Percentiles rank a stretch among this genome's conserved stretches.
phyloP scores from a whole-genome alignment of 257 asterid species.

The Ajuga chamaepitys region DNA sequence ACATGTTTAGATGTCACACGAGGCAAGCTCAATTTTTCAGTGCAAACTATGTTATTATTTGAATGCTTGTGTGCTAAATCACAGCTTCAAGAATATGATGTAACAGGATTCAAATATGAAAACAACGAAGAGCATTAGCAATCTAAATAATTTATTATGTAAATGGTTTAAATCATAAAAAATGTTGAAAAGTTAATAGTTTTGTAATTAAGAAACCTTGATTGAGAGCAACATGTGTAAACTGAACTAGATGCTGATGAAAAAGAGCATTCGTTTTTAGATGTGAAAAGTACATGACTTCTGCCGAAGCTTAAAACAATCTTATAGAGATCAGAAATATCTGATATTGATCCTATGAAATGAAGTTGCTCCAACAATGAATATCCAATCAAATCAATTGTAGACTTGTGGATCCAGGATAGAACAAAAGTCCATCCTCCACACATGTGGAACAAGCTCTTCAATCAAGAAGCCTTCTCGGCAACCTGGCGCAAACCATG shows the following conservation, averaged over 20 bases:
- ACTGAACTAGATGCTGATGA: neutral
- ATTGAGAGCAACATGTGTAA: neutral
- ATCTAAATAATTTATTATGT: neutral
- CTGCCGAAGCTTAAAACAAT: neutral
- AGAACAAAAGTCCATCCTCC: neutral
- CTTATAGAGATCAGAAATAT: neutral
- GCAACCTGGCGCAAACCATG: conserved; percentile 31
- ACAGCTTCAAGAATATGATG: no score
- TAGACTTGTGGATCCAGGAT: neutral
- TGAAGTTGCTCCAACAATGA: neutral
- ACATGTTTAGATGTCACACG: no score
- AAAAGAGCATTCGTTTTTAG: neutral
- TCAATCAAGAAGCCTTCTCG: conserved; percentile 22
- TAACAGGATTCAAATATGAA: neutral
- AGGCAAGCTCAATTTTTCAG: no score
- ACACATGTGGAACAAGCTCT: conserved; percentile 42
- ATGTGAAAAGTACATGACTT: neutral
- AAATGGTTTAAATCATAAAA: neutral
- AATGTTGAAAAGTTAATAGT: neutral
- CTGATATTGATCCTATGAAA: neutral
- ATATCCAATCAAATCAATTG: neutral
- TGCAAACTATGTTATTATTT: no score
- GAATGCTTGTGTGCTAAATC: no score
- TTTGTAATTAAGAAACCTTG: neutral
- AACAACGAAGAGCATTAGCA: neutral